Conservation (phyloP, 2,329 filamentous ascomycete species). For the Fusarium caatingaense region DNA sequence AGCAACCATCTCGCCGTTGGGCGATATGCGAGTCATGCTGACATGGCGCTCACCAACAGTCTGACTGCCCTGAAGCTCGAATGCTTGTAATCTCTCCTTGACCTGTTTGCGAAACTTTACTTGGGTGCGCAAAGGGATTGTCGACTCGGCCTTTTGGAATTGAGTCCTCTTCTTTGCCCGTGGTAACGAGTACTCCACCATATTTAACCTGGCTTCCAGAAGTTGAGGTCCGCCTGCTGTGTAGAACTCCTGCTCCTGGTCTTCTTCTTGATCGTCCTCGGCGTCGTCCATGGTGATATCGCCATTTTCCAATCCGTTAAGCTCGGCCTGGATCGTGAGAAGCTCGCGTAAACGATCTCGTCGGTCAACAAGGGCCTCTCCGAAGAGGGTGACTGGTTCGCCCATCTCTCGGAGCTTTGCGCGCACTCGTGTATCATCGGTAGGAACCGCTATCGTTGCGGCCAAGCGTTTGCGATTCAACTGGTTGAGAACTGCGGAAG, state of each 20-base stretch:
- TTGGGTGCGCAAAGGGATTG: conserved; percentile 87
- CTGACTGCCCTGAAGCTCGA: conserved; percentile 94
- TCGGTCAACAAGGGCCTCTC: conserved; percentile 86
- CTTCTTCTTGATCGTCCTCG: conserved; percentile 71
- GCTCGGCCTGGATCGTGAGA: conserved; percentile 78
- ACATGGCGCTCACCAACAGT: conserved; percentile 91
- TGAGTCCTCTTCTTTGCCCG: conserved; percentile 80
- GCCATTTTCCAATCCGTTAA: conserved; percentile 64
- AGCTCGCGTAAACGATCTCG: conserved; percentile 88
- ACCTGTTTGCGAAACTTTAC: conserved; percentile 91
- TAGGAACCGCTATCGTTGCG: conserved; percentile 90
- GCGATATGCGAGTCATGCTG: conserved; percentile 91
- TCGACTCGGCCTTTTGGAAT: conserved; percentile 82
- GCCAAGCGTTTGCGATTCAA: conserved; percentile 92
- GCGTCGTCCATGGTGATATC: conserved; percentile 72
- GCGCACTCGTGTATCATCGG: conserved; percentile 89
- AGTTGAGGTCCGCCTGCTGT: conserved; percentile 82
- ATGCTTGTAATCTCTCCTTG: conserved; percentile 83
- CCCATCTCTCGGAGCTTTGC: conserved; percentile 83
- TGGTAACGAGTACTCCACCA: conserved; percentile 86
- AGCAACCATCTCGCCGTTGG: conserved; percentile 83
- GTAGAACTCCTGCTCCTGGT: conserved; percentile 94
- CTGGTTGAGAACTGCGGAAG: conserved; percentile 85
- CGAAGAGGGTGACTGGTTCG: conserved; percentile 95
- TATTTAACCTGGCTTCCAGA: conserved; percentile 78